Percentiles rank a stretch among this genome's conserved stretches.
phyloP scores from a whole-genome alignment of 164 flowering plant species.

The Magnolia changhungtana region DNA sequence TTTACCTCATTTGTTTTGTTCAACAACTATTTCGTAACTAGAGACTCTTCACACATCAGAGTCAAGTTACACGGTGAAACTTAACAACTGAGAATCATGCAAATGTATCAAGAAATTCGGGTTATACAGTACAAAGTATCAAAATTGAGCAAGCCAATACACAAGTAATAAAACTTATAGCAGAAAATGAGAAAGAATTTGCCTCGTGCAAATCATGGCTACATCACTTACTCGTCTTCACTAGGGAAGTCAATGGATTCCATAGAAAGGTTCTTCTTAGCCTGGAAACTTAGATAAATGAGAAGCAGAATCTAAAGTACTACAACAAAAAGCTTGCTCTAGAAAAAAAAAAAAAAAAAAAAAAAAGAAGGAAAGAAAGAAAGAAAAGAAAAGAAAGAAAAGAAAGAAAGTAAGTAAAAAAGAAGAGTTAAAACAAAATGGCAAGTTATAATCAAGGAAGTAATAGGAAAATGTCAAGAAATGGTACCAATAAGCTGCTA shows the following conservation, averaged over 20 bases:
- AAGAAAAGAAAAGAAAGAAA: too few relatives aligned
- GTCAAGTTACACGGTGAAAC: background rate
- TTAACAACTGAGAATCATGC: background rate
- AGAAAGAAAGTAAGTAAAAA: background rate
- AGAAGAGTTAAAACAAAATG: background rate
- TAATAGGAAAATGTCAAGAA: too few relatives aligned
- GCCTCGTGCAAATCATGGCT: background rate
- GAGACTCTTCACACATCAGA: background rate
- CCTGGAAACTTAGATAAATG: constrained; percentile 40
- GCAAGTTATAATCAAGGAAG: background rate
- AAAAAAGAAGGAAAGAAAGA: background rate
- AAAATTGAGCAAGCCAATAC: too few relatives aligned
- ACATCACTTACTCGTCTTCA: constrained; percentile 76
- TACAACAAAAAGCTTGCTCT: background rate
- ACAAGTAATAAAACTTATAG: background rate
- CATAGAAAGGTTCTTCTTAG: constrained; percentile 73
- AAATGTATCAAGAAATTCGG: background rate
- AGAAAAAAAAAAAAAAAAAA: too few relatives aligned
- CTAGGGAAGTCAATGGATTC: constrained; percentile 56
- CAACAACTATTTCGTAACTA: too few relatives aligned
- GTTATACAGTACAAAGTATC: background rate
- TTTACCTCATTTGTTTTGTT: too few relatives aligned
- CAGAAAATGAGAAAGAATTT: background rate
- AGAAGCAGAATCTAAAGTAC: background rate
- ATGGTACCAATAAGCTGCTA: too few relatives aligned